Evolutionary conservation across 2,329 filamentous ascomycete genomes (phyloP).

Genomic region (Tolypocladium paradoxum): DNA sequence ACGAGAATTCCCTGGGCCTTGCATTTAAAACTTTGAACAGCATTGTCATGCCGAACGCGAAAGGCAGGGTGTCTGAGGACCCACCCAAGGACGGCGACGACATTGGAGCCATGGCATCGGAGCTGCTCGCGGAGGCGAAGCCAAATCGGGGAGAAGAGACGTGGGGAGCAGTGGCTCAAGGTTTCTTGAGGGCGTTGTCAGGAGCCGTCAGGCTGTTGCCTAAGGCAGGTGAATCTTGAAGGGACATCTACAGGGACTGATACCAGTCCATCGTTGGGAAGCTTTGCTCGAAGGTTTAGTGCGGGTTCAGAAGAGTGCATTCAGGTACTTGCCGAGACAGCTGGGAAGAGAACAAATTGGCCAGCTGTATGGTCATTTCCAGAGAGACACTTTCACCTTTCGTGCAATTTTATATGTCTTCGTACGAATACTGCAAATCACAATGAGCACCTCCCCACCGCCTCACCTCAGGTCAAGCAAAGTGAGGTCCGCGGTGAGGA

Average conservation of each 20-base stretch:
- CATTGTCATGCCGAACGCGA: constrained; percentile 14
- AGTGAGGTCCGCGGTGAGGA: neutral
- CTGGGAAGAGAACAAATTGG: neutral
- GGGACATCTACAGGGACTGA: neutral
- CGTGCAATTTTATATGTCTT: neutral
- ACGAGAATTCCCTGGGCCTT: constrained; percentile 13
- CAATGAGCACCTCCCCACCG: neutral
- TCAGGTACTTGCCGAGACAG: neutral
- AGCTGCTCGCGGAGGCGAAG: constrained; percentile 17
- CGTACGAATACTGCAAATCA: neutral
- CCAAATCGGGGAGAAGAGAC: constrained; percentile 12
- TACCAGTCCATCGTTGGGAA: neutral
- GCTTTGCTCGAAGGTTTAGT: neutral
- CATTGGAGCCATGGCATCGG: constrained; percentile 21
- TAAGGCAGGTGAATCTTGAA: constrained; percentile 1
- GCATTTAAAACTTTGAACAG: constrained; percentile 13
- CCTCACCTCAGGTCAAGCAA: neutral
- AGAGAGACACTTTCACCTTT: neutral
- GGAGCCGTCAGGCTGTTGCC: constrained; percentile 12
- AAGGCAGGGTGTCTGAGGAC: neutral
- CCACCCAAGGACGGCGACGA: constrained; percentile 11
- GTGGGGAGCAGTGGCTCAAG: constrained; percentile 21
- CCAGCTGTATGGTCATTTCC: neutral
- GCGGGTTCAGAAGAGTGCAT: neutral
- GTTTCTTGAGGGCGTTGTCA: constrained; percentile 15